Evolutionary conservation across 2,329 filamentous ascomycete species (phyloP).

Genomic region (Exophiala sp.): DNA sequence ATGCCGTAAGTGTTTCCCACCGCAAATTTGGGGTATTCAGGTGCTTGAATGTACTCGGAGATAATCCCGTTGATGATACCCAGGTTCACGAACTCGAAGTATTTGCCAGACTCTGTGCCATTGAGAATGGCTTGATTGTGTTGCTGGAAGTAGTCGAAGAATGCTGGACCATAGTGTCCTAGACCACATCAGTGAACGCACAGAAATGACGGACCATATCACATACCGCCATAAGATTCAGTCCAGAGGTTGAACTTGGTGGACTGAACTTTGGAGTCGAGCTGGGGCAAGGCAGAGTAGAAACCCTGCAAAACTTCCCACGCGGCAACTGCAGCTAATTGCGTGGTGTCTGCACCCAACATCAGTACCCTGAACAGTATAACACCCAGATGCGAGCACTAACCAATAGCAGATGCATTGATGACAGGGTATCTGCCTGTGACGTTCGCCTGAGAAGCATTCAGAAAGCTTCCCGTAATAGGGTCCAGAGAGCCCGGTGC

Average conservation of each 20-base stretch:
- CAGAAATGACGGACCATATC: not conserved
- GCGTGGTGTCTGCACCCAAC: conserved; percentile 46
- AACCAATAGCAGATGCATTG: conserved; percentile 46
- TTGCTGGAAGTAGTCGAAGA: conserved; percentile 57
- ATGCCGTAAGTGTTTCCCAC: conserved; percentile 57
- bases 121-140: conserved; percentile 55
- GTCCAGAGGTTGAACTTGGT: conserved; percentile 59
- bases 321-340: conserved; percentile 53
- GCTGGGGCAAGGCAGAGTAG: conserved; percentile 46
- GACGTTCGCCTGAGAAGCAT: conserved; percentile 40
- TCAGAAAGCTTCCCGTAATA: conserved; percentile 45
- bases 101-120: conserved; percentile 46
- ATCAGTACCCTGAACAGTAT: conserved; percentile 7
- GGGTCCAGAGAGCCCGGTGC: conserved; percentile 42
- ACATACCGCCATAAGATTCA: conserved; percentile 37
- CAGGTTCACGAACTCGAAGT: conserved; percentile 53
- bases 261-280: conserved; percentile 49
- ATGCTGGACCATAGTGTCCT: conserved; percentile 53
- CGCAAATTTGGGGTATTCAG: conserved; percentile 51
- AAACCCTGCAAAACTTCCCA: conserved; percentile 58
- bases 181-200: not conserved
- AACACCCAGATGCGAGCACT: not conserved
- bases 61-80: conserved; percentile 58
- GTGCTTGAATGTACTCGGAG: conserved; percentile 50
- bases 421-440: conserved; percentile 50